Conservation (phyloP, 495 filamentous ascomycete genomes). For the Mytilinidion resinicola region DNA sequence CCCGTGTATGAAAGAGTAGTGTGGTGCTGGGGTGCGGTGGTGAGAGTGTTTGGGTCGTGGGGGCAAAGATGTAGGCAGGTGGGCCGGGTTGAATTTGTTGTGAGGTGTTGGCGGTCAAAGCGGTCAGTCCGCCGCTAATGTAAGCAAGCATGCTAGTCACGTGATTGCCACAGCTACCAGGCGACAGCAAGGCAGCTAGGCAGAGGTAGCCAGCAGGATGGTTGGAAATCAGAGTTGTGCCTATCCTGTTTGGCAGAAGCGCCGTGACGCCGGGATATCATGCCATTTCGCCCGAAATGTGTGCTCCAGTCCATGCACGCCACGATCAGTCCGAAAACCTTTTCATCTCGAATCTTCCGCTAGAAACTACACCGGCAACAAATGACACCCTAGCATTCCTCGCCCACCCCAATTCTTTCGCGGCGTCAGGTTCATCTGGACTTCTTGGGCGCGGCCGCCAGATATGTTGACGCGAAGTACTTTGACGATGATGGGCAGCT, state of each 20-base stretch:
- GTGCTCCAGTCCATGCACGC: conserved; percentile 28
- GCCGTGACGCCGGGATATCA: conserved; percentile 27
- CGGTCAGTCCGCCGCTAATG: conserved; percentile 8
- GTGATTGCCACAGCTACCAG: not conserved
- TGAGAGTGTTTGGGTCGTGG: conserved; percentile 22
- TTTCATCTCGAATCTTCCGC: not conserved
- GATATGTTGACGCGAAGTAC: conserved; percentile 41
- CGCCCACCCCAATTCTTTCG: conserved; percentile 79
- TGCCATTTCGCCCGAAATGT: conserved; percentile 11
- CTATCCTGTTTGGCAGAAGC: not conserved
- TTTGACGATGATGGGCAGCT: conserved; percentile 66
- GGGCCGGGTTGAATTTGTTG: conserved; percentile 18
- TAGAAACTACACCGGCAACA: conserved; percentile 57
- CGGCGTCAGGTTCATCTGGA: conserved; percentile 66
- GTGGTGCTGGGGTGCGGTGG: conserved; percentile 4
- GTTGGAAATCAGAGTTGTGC: not conserved
- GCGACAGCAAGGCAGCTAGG: conserved; percentile 16
- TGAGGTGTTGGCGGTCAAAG: conserved; percentile 15
- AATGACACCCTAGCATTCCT: conserved; percentile 82
- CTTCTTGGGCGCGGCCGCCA: conserved; percentile 43
- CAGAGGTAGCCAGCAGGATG: not conserved
- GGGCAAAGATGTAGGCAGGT: conserved; percentile 19
- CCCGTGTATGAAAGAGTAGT: conserved; percentile 2
- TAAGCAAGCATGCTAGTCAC: conserved; percentile 8
- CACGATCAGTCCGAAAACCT: conserved; percentile 18